These are phyloP conservation scores for Suillus decipiens DNA, from an alignment of 768 basidiomycete genomes.

Conservation along the genomic window DNA sequence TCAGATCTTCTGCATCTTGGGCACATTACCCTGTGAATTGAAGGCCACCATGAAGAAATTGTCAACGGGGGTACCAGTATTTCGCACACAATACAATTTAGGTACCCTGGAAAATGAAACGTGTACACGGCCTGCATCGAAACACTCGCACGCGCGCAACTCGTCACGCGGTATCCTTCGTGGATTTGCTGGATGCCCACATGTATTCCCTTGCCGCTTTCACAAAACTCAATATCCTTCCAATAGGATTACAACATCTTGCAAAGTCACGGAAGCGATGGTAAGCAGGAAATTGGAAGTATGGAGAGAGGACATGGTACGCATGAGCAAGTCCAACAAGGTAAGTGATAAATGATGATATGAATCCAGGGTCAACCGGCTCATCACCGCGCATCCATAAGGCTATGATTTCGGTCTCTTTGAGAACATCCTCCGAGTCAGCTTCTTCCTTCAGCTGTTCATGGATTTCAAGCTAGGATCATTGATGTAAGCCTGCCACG, in stretches of 20 bases:
- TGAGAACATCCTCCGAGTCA: slow-evolving; percentile 16
- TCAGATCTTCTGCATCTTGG: slow-evolving; percentile 17
- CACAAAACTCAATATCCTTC: neutral
- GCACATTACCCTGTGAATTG: slow-evolving; percentile 8
- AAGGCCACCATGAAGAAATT: neutral
- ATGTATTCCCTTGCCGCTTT: slow-evolving; percentile 14
- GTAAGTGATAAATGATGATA: slow-evolving; percentile 20
- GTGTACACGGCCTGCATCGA: too few relatives aligned
- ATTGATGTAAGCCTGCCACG: neutral
- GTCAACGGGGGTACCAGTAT: neutral
- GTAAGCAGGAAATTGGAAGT: neutral
- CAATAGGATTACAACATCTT: too few relatives aligned
- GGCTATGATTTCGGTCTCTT: slow-evolving; percentile 9
- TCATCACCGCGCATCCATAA: neutral
- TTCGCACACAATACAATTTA: slow-evolving; percentile 1
- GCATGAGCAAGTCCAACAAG: slow-evolving; percentile 16
- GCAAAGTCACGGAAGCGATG: neutral
- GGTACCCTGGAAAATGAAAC: slow-evolving; percentile 9
- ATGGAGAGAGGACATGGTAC: slow-evolving; percentile 13
- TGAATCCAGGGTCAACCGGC: slow-evolving; percentile 16
- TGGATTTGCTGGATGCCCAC: slow-evolving; percentile 15
- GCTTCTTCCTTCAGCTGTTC: slow-evolving; percentile 23
- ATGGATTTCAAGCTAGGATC: slow-evolving; percentile 11
- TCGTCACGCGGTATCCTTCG: slow-evolving; percentile 28
- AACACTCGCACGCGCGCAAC: slow-evolving; percentile 15